Base-by-base conservation (phyloP, 1,284 basidiomycete genomes). In the Moesziomyces globuligerus region DNA sequence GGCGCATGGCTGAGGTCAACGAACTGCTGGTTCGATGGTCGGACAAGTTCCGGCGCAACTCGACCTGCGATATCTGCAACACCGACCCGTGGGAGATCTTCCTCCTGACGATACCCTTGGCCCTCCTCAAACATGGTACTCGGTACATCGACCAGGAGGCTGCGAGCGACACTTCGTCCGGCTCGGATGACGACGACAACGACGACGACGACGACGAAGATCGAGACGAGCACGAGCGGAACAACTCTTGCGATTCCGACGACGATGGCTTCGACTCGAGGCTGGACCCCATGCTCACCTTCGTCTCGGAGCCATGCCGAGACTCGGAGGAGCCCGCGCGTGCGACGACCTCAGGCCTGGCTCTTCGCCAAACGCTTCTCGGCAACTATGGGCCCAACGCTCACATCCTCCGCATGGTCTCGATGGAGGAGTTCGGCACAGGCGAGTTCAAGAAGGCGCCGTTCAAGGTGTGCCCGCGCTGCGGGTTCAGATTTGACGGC, bases 51-150 rank as follows among this genome's bases (percentile, higher is more conserved):
- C 37, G 21, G 0, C n/a, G 11, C 1, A 21, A 26, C 3, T 68
- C 58, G 8, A 68, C 65, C 1, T 68, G 65, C 50, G 10, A 11
- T 0, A 40, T 41, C 0, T 68, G 65, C 48, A 28, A 46, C 17
- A 46, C 40, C 3, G 65, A 68, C 15, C 49, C 38, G 0, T 68
- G 65, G 65, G 65, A 68, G 24, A 20, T 61, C 3, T 68, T 61
- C 18, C 5, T 61, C 5, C 54, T 68, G 20, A 47, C 58, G 3
- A 42, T 37, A 4, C n/a, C 40, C 9, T 10, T 54, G 11, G 40
- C 21, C 3, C 21, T 68, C 28, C 26, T 45, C 28, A 45, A 47
- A 50, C 20, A 49, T 2, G 65, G 58, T 1, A 61, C 65, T 1
- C 9, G 25, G 13, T 61, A 68, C 38, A 20, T 53, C 32, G 65